Conservation (phyloP, 805 yeast species). For the Saccharomyces mikatae region DNA sequence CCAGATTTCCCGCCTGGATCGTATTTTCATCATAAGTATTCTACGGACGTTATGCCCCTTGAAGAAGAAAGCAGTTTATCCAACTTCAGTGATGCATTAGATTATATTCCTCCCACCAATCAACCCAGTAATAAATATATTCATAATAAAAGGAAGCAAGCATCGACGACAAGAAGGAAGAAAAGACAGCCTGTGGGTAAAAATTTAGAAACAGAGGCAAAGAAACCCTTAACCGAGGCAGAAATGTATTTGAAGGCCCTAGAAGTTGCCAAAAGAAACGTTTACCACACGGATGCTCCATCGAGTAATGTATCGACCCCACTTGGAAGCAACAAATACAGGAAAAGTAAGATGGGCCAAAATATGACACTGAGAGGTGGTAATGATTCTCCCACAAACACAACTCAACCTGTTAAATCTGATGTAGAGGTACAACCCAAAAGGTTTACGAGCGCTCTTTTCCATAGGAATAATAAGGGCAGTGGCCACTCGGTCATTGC, state of each 20-base stretch:
- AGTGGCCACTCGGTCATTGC: neutral
- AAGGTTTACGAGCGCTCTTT: conserved; percentile 2
- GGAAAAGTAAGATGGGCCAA: conserved; percentile 18
- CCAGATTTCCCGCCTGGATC: neutral
- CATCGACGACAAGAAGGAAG: conserved; percentile 1
- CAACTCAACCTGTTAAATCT: neutral
- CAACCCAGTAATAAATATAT: neutral
- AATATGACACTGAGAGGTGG: conserved; percentile 17
- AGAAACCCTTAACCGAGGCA: conserved; percentile 24
- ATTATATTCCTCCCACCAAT: conserved; percentile 10
- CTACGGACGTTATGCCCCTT: conserved; percentile 9
- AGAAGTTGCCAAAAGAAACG: conserved; percentile 48
- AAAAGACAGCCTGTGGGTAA: neutral
- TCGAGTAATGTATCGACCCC: neutral
- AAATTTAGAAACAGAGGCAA: conserved; percentile 3
- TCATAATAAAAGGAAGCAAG: neutral
- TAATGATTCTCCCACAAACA: neutral
- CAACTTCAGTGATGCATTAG: conserved; percentile 24
- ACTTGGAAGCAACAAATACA: neutral
- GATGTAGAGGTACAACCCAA: neutral
- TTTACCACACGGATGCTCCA: conserved; percentile 38
- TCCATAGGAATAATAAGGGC: conserved; percentile 3
- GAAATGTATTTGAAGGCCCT: conserved; percentile 51
- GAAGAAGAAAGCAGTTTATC: conserved; percentile 21
- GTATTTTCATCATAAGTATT: conserved; percentile 8